A percentile compares a stretch with the other conserved stretches of the same genome.
Evolutionary conservation across 192 early-diverging fungal species (phyloP).

Genomic region (Mortierella antarctica): DNA sequence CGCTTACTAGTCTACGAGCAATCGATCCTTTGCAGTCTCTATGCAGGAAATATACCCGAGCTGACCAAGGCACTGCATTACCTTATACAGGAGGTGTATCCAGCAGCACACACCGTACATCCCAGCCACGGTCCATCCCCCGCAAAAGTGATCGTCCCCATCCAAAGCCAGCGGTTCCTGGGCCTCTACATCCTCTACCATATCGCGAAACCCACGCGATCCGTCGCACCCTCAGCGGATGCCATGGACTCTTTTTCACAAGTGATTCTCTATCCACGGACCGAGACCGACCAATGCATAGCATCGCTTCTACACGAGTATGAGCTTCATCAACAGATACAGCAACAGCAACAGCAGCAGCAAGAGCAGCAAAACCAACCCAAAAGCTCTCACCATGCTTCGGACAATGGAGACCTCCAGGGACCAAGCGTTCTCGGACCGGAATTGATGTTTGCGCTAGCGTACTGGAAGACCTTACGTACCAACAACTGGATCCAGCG

Average conservation of each 20-base stretch:
- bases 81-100: constrained; percentile 36
- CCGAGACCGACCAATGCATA: constrained; percentile 27
- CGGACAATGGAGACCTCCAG: too few species aligned
- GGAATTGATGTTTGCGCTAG: constrained; percentile 14
- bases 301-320: constrained; percentile 20
- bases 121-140: neutral
- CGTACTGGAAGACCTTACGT: constrained; percentile 30
- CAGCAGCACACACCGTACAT: constrained; percentile 3
- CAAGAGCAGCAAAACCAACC: neutral
- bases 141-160: neutral
- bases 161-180: constrained; percentile 29
- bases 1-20: constrained; percentile 35
- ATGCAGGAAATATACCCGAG: constrained; percentile 47
- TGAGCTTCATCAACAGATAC: constrained; percentile 6
- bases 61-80: constrained; percentile 39
- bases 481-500: constrained; percentile 32
- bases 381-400: too few species aligned
- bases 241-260: neutral
- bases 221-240: neutral
- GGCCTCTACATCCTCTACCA: constrained; percentile 32
- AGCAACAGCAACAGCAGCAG: neutral
- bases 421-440: neutral
- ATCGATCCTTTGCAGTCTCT: constrained; percentile 39
- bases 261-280: constrained; percentile 14
- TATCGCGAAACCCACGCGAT: constrained; percentile 11